phyloP scores from a whole-genome alignment of 768 basidiomycete genomes.

The Serendipita sp. region DNA sequence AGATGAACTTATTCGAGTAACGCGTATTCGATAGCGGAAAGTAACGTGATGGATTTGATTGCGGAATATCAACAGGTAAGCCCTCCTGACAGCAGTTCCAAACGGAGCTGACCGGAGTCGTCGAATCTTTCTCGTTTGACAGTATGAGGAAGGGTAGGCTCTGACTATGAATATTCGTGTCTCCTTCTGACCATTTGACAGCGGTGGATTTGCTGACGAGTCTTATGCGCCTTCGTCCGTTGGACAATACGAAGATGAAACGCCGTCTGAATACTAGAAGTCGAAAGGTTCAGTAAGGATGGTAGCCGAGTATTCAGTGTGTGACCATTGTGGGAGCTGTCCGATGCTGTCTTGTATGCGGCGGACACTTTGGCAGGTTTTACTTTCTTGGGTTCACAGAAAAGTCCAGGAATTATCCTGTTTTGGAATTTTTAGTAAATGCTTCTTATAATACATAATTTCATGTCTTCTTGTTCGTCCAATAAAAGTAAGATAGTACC shows the following conservation, averaged over 20 bases:
- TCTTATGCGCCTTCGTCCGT: slow-evolving; percentile 2
- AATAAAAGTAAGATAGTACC: too few relatives aligned
- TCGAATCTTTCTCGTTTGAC: not conserved
- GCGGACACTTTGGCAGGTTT: too few relatives aligned
- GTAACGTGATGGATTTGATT: slow-evolving; percentile 62
- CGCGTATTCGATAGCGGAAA: slow-evolving; percentile 36
- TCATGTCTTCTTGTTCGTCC: too few relatives aligned
- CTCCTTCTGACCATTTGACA: not conserved
- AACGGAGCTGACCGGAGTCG: slow-evolving; percentile 18
- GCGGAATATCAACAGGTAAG: slow-evolving; percentile 79
- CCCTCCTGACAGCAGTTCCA: not conserved
- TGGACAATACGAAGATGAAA: slow-evolving; percentile 6
- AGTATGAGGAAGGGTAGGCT: slow-evolving; percentile 4
- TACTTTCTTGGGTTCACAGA: too few relatives aligned
- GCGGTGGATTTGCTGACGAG: not conserved
- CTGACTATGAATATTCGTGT: not conserved
- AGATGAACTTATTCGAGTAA: not conserved
- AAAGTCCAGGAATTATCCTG: too few relatives aligned
- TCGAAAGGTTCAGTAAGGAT: not conserved
- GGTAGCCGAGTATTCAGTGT: too few relatives aligned
- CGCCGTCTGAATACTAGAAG: slow-evolving; percentile 4
- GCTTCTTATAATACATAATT: too few relatives aligned
- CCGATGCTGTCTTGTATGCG: too few relatives aligned
- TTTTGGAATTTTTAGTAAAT: too few relatives aligned
- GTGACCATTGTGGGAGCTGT: too few relatives aligned